A percentile compares a stretch with the other conserved stretches of the same genome.
phyloP scores from a whole-genome alignment of 1,284 basidiomycete species.

The Sanguinoderma infundibulare region DNA sequence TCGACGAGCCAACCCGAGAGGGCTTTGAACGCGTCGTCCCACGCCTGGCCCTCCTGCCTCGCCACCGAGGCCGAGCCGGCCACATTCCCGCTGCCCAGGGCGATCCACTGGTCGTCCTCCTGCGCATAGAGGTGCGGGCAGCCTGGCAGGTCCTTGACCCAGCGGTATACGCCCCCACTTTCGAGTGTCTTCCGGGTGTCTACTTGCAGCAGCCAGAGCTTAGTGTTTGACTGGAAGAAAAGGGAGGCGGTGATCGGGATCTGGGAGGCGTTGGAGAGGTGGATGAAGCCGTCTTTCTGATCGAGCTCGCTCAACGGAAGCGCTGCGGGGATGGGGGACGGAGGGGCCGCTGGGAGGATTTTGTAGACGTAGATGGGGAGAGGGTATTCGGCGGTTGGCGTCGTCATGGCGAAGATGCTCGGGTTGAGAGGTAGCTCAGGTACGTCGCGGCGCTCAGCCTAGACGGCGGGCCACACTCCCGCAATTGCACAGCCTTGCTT shows the following conservation, averaged over 20 bases:
- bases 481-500: too few species aligned
- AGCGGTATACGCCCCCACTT: conserved; percentile 49
- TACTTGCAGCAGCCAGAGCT: conserved; percentile 52
- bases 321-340: conserved; percentile 36
- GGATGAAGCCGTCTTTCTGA: conserved; percentile 55
- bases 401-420: neutral
- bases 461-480: too few species aligned
- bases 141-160: conserved; percentile 22
- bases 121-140: conserved; percentile 54
- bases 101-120: conserved; percentile 19
- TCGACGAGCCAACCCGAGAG: conserved; percentile 32
- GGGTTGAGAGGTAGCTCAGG: neutral
- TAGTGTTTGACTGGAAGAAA: conserved; percentile 51
- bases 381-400: neutral
- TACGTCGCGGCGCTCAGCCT: too few species aligned
- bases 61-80: conserved; percentile 29
- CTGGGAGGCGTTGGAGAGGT: conserved; percentile 64
- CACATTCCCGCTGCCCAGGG: conserved; percentile 36
- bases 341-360: conserved; percentile 46
- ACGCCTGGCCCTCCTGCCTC: conserved; percentile 29
- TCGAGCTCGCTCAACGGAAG: conserved; percentile 47
- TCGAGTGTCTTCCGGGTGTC: conserved; percentile 46
- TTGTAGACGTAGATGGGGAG: conserved; percentile 56
- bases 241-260: conserved; percentile 54
- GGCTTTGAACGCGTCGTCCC: conserved; percentile 33